Base-by-base conservation (phyloP, 768 basidiomycete genomes). In the Lactarius pseudohatsudake region DNA sequence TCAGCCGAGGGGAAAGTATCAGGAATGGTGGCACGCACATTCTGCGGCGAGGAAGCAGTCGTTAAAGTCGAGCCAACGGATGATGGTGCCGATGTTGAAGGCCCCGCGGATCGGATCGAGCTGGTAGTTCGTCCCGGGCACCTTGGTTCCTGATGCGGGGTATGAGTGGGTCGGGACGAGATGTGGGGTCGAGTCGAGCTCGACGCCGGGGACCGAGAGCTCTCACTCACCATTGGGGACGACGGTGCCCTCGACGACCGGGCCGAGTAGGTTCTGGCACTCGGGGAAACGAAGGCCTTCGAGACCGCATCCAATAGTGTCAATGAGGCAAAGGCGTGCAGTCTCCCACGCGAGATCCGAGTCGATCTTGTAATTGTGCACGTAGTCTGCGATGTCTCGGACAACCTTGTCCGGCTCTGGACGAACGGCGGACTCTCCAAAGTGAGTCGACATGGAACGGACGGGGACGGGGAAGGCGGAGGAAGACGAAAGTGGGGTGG, bases 1-100 rank as follows among this genome's bases (percentile, higher is more conserved):
- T 62, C 59, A 30, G 47, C 59, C 56, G 9, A 2, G 45, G 7
- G 11, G 22, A 28, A 18, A 26, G 32, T 26, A 22, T 16, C 28
- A 8, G 34, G 30, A 34, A 62, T 47, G 26, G 55, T 10, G 55
- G 30, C 38, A 74, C 80, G 63, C 71, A 90, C 90, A 96, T 79
- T 96, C 94, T 64, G 92, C 94, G 59, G 94, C 94, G 67, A 96
- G 83, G 82, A 91, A 96, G 75, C 92, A 94, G 76, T 96, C 93
- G 72, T 96, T 96, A 79, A 91, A 94, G 76, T 94, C 92, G 65
- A 96, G 83, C 92, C 95, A 96, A 22, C 94, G 89, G 72, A 96
- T 93, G 75, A 87, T 87, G 54, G 94, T 93, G 56, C 94, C 94
- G 71, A 96, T 96, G 77, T 96, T 96, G 84, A 96, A 96, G 16